Base-by-base conservation (phyloP, 345 rosid species). In the Hibiscus syriacus region DNA sequence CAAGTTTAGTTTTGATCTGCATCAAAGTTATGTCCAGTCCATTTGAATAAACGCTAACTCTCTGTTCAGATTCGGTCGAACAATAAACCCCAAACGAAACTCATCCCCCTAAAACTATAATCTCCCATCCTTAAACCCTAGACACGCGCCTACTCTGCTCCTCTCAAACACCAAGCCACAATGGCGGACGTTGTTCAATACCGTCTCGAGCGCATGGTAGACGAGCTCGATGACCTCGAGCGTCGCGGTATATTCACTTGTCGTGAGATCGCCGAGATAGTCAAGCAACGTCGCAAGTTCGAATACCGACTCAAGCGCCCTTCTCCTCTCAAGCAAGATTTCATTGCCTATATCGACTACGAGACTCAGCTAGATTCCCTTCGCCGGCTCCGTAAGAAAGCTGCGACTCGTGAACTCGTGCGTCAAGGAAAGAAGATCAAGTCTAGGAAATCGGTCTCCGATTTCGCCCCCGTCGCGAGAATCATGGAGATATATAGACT, bases 111-210 rank as follows among this genome's bases (percentile, higher is more conserved):
- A 20, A 20, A 8, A 52, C 27, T 22, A 4, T 53, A 53, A 11
- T 10, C 6, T 25, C 54, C 8, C 25, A 23, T 54, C 3, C 57
- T 54, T 54, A 54, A 54, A 54, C 57, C 57, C 57, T 54, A 54
- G 13, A 23, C 57, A 1, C 30, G 1, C 57, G 0, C 7, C 30
- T 16, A 53, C 57, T 10, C 57, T 54, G 22, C 22, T 49, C 54
- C 4, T 6, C 57, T 25, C 30, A 54, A 25, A 19, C 64, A 13
- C 27, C 16, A 32, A 45, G 55, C 67, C 27, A 32, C 78, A 13
- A 94, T 91, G 97, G 96, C 97, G 61, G 96, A 94, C 83, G 84
- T 86, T 11, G 96, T 89, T n/a, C 96, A 94, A 67, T 94, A 72
- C 87, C 91, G 95, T 65, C 86, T 87, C 25, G 99, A 94, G 87